phyloP scores from a whole-genome alignment of 352 stramenopile genomes.

The Phytophthora pini region DNA sequence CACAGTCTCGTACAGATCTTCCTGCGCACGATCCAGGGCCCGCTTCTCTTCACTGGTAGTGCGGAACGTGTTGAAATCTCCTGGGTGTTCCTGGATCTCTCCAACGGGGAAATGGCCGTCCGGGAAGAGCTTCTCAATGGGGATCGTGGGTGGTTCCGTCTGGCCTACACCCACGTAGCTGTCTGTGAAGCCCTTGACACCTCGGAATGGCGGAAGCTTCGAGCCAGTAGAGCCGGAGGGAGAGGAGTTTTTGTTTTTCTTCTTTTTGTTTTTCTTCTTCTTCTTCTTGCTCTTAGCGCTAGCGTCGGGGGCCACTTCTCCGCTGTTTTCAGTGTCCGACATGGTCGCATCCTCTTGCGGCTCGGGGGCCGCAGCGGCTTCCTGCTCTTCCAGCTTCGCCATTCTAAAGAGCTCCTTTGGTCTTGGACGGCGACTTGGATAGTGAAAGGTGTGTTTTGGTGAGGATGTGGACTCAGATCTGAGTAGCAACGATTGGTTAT shows the following conservation, averaged over 20 bases:
- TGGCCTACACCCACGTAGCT: slow-evolving; percentile 95
- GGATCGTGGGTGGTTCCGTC: slow-evolving; percentile 95
- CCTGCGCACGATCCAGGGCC: slow-evolving; percentile 76
- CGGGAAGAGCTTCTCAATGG: slow-evolving; percentile 73
- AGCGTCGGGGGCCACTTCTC: slow-evolving; percentile 1
- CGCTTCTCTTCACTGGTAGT: slow-evolving; percentile 84
- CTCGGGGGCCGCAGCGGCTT: slow-evolving; percentile 11
- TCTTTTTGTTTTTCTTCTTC: slow-evolving; percentile 89
- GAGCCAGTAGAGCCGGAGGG: slow-evolving; percentile 23
- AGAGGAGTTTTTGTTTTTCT: slow-evolving; percentile 34
- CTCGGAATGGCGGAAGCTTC: slow-evolving; percentile 60
- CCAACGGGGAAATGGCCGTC: slow-evolving; percentile 83
- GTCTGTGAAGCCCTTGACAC: slow-evolving; percentile 89
- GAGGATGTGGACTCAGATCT: slow-evolving; percentile 7
- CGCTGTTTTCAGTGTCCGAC: slow-evolving; percentile 25
- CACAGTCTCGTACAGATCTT: slow-evolving; percentile 66
- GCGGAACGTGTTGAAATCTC: slow-evolving; percentile 92
- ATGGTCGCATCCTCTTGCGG: slow-evolving; percentile 23
- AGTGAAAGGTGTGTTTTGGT: slow-evolving; percentile 10
- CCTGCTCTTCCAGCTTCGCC: slow-evolving; percentile 34
- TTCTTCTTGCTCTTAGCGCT: slow-evolving; percentile 53
- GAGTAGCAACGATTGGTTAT: slow-evolving; percentile 19
- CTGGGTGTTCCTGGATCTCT: slow-evolving; percentile 92
- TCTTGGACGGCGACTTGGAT: slow-evolving; percentile 14
- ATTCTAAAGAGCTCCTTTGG: slow-evolving; percentile 9